Evolutionary conservation across 2,329 filamentous ascomycete genomes (phyloP), one percentile per base, ranked within the genome.

Genomic region (Aspergillus sp.): DNA sequence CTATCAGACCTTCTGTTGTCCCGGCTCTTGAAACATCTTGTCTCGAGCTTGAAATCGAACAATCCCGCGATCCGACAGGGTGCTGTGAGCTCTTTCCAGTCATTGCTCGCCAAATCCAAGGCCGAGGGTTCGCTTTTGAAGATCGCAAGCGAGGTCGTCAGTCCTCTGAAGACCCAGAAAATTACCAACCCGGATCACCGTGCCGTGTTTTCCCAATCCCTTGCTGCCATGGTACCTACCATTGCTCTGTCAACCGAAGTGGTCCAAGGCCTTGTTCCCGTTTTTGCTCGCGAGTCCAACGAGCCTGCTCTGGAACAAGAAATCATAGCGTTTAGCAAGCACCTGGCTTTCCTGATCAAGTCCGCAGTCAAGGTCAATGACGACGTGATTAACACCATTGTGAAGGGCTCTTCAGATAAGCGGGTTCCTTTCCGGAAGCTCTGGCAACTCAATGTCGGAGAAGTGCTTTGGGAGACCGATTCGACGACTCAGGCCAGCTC

Each of bases 21-120:
- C 22, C 86, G 86, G 52, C 76, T 98, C 32, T 69, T 94, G 33
- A 97, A 95, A 66, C 88, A 90, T 5, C 74, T 98, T 10, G 71
- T 97, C n/a, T 84, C 89, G 37, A 95, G 90, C 63, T 77, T 90
- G 66, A 96, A 95, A 68, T 97, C 93, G 1, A 90, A 86, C 61
- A 97, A 95, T 65, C 73, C 81, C 12, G 69, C 70, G 2, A 88
- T 96, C 52, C 84, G 91, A 48, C 80, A 80, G 52, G 90, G 89
- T 20, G 86, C 88, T 7, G 71, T 90, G 19, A 76, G 78, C 35
- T 86, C 86, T 6, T 95, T 97, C 65, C 77, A 79, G 54, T 78
- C 80, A 7, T 74, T 90, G n/a, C 79, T 88, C 25, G 66, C 72
- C 38, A 78, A 79, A 56, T 86, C 82, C 55, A 79, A 88, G 53